These are phyloP conservation scores for Podospora pseudoanserina DNA, from an alignment of 495 filamentous ascomycete species.

Conservation along the genomic window DNA sequence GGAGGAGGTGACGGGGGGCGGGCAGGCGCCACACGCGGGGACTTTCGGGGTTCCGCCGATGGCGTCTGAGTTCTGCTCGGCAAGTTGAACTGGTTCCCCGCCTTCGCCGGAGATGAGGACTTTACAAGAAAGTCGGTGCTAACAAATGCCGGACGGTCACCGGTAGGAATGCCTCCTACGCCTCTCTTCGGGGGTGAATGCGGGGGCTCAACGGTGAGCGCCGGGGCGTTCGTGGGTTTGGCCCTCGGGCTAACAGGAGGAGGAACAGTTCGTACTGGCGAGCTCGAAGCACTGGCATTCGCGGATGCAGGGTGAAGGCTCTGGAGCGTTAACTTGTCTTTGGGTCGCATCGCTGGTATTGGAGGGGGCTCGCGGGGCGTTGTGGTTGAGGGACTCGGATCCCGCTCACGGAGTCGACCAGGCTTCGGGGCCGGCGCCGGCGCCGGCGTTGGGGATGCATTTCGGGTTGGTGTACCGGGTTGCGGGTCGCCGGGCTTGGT, in stretches of 20 bases:
- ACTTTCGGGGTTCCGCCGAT: constrained; percentile 39
- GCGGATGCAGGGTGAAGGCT: constrained; percentile 24
- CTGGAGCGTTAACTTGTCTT: constrained; percentile 28
- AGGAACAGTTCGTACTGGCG: constrained; percentile 29
- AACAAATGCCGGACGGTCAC: constrained; percentile 40
- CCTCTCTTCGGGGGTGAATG: constrained; percentile 62
- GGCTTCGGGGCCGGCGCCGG: constrained; percentile 28
- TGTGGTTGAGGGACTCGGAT: constrained; percentile 45
- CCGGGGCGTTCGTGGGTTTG: constrained; percentile 52
- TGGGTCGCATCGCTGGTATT: constrained; percentile 48
- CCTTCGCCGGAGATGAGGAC: constrained; percentile 47
- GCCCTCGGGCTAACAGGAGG: constrained; percentile 50
- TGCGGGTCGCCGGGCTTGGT: constrained; percentile 50
- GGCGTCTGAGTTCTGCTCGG: constrained; percentile 40
- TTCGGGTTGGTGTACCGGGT: constrained; percentile 31
- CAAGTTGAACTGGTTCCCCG: constrained; percentile 50
- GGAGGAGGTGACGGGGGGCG: constrained; percentile 54
- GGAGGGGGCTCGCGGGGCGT: constrained; percentile 41
- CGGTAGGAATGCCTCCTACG: constrained; percentile 35
- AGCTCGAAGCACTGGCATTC: constrained; percentile 22
- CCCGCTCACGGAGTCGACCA: constrained; percentile 43
- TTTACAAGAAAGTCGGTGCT: constrained; percentile 48
- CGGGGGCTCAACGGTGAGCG: constrained; percentile 70
- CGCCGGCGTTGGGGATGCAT: constrained; percentile 32
- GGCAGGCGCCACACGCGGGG: constrained; percentile 38